A percentile compares a stretch with the other conserved stretches of the same genome.
Evolutionary conservation across 83 land plant species (phyloP).

Genomic region (Thuja plicata): DNA sequence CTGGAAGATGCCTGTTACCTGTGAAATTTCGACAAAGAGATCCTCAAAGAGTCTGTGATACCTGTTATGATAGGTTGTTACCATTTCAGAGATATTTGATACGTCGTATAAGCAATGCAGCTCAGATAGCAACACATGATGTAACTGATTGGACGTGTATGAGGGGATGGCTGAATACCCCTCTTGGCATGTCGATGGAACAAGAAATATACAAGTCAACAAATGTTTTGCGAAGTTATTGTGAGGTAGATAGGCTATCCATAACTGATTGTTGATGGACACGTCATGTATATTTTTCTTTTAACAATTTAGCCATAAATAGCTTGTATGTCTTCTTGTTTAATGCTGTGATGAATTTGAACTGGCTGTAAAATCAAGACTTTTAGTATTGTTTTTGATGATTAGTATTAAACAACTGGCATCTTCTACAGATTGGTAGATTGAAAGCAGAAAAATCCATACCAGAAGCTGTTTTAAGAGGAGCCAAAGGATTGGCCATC

Average conservation of each 20-base stretch:
- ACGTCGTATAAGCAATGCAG: constrained; percentile 79
- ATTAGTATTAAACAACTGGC: background rate
- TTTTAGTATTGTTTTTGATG: background rate
- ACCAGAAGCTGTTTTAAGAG: constrained; percentile 69
- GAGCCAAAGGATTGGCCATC: constrained; percentile 87
- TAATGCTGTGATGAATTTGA: background rate
- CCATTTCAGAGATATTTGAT: constrained; percentile 78
- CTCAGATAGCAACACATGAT: constrained; percentile 81
- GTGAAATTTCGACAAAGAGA: constrained; percentile 79
- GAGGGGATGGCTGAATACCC: constrained; percentile 87
- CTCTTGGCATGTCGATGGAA: constrained; percentile 86
- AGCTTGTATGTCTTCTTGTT: background rate
- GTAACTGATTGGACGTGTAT: constrained; percentile 84
- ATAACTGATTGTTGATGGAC: background rate
- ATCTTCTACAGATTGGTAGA: constrained; percentile 38
- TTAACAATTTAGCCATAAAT: background rate
- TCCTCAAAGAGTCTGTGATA: constrained; percentile 92
- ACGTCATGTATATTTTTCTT: background rate
- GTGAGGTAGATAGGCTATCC: constrained; percentile 47
- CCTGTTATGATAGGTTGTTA: constrained; percentile 86
- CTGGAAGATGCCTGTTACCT: constrained; percentile 82
- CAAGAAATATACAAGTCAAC: constrained; percentile 88
- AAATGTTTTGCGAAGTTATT: constrained; percentile 69
- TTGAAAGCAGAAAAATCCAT: constrained; percentile 80
- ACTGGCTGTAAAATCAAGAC: background rate